These are phyloP conservation scores for Apiospora koreana DNA, from an alignment of 2,329 filamentous ascomycete genomes.

Conservation along the genomic window DNA sequence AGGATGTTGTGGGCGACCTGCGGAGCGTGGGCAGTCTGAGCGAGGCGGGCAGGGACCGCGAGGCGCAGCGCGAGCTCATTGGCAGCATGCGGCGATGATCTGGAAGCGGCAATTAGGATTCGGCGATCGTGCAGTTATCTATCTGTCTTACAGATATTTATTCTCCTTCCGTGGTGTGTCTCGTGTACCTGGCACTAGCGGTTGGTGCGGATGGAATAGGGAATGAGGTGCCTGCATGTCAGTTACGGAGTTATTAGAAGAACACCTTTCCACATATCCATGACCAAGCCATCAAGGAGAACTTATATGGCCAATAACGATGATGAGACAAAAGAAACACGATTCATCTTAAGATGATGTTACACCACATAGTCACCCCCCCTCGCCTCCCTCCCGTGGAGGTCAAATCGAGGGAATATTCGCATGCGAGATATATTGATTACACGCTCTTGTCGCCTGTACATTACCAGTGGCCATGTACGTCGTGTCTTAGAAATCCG, in stretches of 20 bases:
- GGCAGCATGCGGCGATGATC: slow-evolving; percentile 46
- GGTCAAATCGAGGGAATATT: background rate
- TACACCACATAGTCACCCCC: background rate
- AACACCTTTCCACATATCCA: background rate
- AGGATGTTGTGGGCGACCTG: slow-evolving; percentile 95
- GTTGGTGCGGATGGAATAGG: background rate
- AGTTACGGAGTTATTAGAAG: background rate
- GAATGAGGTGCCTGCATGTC: background rate
- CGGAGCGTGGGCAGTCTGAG: slow-evolving; percentile 83
- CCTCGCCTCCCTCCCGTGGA: background rate
- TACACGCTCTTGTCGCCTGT: background rate
- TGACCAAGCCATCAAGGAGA: background rate
- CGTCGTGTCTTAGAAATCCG: background rate
- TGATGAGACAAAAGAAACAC: slow-evolving; percentile 9
- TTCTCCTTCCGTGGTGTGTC: background rate
- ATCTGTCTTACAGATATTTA: background rate
- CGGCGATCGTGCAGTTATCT: background rate
- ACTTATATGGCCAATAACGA: background rate
- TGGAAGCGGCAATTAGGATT: background rate
- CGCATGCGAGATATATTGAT: background rate
- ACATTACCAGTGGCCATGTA: background rate
- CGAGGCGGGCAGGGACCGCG: slow-evolving; percentile 79
- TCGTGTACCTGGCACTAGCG: background rate
- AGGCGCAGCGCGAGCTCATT: slow-evolving; percentile 88
- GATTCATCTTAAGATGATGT: background rate